Base-by-base conservation (phyloP, 2,329 filamentous ascomycete species). In the Knufia petricola region DNA sequence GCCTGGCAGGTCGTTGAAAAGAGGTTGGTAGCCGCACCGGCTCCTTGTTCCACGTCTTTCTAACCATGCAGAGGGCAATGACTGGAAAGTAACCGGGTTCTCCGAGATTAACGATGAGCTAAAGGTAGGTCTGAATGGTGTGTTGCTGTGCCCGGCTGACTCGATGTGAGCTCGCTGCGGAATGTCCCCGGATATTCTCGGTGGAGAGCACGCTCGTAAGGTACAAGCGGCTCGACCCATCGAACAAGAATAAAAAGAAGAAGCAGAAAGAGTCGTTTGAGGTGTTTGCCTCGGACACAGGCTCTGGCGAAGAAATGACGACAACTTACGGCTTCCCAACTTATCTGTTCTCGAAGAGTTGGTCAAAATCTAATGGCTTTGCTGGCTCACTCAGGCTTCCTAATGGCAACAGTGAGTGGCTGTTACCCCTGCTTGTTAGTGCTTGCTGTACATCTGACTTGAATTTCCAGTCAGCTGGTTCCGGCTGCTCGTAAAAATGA, bases 351-450 rank as follows among this genome's bases (percentile, higher is more conserved):
- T 24, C 41, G 24, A 19, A 44, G 28, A 44, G 41, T 19, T 44
- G 41, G 41, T 31, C 24, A 4, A 44, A 44, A n/a, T 44, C 23
- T n/a, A 44, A 44, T 44, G 41, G 41, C 24, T 44, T 44, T 23
- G 41, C 41, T 17, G 41, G 41, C 3, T 32, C 19, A 8, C 13
- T n/a, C 17, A 44, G 20, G 24, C 24, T 44, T 3, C 24, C 41
- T 3, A 21, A 34, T 19, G 41, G 41, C 15, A 44, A 44, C n/a
- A 44, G 24, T 40, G 37, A 40, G 37, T n/a, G 4, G 17, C 37
- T 40, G 26, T 12, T 17, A 40, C 37, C 21, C 17, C 15, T n/a
- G 34, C 34, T 17, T 38, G 34, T 8, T 17, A n/a, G 12, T 15
- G 8, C 17, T 20, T 8, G n/a, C n/a, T n/a, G n/a, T n/a, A n/a